Percentiles rank a stretch among this genome's conserved stretches.
These are phyloP conservation scores for Botryotinia narcissicola DNA, from an alignment of 2,329 filamentous ascomycete species.

Conservation along the genomic window DNA sequence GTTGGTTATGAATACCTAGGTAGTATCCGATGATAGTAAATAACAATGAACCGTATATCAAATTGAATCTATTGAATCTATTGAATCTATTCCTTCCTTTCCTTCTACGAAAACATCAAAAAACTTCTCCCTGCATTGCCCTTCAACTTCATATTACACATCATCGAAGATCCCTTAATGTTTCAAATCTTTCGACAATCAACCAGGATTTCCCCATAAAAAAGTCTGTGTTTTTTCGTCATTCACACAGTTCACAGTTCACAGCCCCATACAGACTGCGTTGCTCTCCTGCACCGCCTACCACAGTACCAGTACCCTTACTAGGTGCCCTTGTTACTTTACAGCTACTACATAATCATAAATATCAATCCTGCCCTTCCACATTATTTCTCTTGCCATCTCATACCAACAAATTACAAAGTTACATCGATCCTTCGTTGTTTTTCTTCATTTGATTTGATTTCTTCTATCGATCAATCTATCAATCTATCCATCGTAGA, in stretches of 20 bases:
- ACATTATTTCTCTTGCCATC: slow-evolving; percentile 1
- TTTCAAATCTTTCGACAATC: background rate
- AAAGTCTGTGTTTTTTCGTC: background rate
- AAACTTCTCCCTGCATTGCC: background rate
- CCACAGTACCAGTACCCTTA: background rate
- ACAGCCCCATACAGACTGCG: background rate
- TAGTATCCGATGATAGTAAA: background rate
- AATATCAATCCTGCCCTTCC: slow-evolving; percentile 7
- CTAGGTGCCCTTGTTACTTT: too few relatives aligned
- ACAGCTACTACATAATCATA: background rate
- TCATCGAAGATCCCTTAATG: background rate
- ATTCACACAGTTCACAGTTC: slow-evolving; percentile 7
- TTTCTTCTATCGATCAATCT: background rate
- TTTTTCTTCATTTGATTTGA: background rate
- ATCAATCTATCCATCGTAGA: background rate
- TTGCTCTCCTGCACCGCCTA: slow-evolving; percentile 6
- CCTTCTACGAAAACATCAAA: too few relatives aligned
- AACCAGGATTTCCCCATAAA: background rate
- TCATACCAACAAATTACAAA: background rate
- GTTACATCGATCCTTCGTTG: background rate
- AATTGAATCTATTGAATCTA: background rate
- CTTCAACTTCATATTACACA: background rate
- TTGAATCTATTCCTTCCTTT: background rate
- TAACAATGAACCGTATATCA: background rate
- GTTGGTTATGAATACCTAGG: background rate